These are phyloP conservation scores for Beta lomatogona DNA, from an alignment of 179 eudicot genomes.

Conservation along the genomic window DNA sequence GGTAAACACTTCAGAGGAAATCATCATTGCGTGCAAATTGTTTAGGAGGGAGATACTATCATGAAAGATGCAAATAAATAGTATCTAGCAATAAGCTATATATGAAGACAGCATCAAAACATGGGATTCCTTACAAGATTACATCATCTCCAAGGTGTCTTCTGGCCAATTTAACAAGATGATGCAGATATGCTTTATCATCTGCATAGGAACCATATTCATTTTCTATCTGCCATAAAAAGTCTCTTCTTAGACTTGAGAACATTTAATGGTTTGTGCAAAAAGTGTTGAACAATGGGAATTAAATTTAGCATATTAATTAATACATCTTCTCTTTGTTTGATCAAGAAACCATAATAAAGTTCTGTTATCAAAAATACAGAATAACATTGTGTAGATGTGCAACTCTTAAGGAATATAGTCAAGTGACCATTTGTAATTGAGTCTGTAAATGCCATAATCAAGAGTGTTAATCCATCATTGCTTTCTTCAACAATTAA, in stretches of 20 bases:
- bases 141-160: constrained; percentile 72
- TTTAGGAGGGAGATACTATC: background rate
- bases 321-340: background rate
- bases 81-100: background rate
- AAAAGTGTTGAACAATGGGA: background rate
- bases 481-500: background rate
- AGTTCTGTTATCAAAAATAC: background rate
- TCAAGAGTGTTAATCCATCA: background rate
- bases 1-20: background rate
- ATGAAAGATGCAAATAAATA: background rate
- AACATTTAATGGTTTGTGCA: constrained; percentile 7
- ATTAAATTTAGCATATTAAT: background rate
- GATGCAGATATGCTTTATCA: constrained; percentile 80
- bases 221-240: constrained; percentile 81
- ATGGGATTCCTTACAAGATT: constrained; percentile 57
- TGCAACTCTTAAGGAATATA: background rate
- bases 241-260: constrained; percentile 19
- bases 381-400: background rate
- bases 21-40: background rate
- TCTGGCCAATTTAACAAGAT: constrained; percentile 68
- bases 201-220: constrained; percentile 95
- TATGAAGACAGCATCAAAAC: constrained; percentile 6
- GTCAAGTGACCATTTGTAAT: background rate
- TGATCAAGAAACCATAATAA: background rate
- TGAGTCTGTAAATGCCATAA: background rate